Evolutionary conservation across 176 grass and related monocot genomes (phyloP).

Genomic region (Musa beccarii): DNA sequence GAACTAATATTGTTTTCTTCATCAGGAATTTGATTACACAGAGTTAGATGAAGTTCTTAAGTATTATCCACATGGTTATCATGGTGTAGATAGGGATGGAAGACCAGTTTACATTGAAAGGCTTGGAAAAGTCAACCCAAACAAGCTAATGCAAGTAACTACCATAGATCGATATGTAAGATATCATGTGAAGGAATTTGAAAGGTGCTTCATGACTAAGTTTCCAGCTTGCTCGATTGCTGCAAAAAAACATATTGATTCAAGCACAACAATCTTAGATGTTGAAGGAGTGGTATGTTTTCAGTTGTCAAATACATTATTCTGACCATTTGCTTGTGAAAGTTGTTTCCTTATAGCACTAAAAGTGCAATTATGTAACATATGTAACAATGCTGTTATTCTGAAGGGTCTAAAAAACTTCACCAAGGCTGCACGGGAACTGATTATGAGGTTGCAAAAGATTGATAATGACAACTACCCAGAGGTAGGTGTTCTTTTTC

Average conservation of each 20-base stretch:
- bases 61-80: constrained; percentile 82
- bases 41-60: constrained; percentile 54
- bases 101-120: constrained; percentile 88
- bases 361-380: neutral
- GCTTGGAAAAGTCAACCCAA: constrained; percentile 74
- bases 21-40: constrained; percentile 60
- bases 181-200: constrained; percentile 50
- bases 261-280: constrained; percentile 25
- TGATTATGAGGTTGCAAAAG: constrained; percentile 80
- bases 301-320: neutral
- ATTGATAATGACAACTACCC: constrained; percentile 98
- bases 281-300: constrained; percentile 28
- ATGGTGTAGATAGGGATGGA: constrained; percentile 91
- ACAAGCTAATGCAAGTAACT: constrained; percentile 86
- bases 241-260: constrained; percentile 24
- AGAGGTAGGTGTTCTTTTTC: constrained; percentile 36
- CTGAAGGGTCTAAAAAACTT: constrained; percentile 89
- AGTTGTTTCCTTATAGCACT: neutral
- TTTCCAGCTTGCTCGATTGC: constrained; percentile 28
- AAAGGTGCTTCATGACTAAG: constrained; percentile 18
- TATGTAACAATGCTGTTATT: constrained; percentile 9
- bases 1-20: constrained; percentile 11
- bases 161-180: constrained; percentile 78
- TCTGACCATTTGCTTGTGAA: neutral
- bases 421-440: constrained; percentile 82